Base-by-base conservation (phyloP, 176 grass and related monocot species). In the Aegilops bicornis region DNA sequence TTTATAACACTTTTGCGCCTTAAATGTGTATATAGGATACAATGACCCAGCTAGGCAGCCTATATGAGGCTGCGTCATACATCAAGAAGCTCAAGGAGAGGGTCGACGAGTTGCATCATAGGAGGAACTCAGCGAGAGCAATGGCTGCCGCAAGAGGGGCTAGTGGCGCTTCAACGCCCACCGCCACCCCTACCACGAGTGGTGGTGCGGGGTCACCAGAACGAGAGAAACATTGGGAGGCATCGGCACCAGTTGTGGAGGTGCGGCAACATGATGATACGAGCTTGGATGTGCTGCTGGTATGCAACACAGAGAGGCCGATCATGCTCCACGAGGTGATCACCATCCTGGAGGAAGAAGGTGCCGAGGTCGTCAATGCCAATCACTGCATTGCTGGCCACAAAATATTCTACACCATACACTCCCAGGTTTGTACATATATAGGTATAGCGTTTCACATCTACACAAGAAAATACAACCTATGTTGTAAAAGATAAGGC, bases 281-380 rank as follows among this genome's bases (percentile, higher is more conserved):
- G 1, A 90, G 66, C 67, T 73, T 97, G 76, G 88, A 97, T 8
- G 67, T 94, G 27, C 52, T 90, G 60, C 30, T 97, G 5, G 69
- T 94, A 24, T 89, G 86, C 42, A 69, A 70, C 71, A 23, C 20
- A 2, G 4, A 76, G 22, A 66, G 76, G 59, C 59, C 76, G 25
- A 83, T 90, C 65, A 90, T 82, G 83, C 54, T 97, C 17, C 90
- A 90, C 13, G 59, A 87, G 71, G 88, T 94, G 27, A 85, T 92
- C 58, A 56, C 58, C 42, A 79, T 97, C 64, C 82, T 92, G 10
- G 83, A 94, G 69, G 90, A 97, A 85, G 92, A 97, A 97, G 95
- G 94, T 1, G 91, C 85, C 1, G 85, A 92, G 30, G 80, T 90
- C 30, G 19, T 80, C 71, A 82, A 54, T 59, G 89, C 87, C 17